Base-by-base conservation (phyloP, 1,284 basidiomycete genomes). In the Tremellales sp. region DNA sequence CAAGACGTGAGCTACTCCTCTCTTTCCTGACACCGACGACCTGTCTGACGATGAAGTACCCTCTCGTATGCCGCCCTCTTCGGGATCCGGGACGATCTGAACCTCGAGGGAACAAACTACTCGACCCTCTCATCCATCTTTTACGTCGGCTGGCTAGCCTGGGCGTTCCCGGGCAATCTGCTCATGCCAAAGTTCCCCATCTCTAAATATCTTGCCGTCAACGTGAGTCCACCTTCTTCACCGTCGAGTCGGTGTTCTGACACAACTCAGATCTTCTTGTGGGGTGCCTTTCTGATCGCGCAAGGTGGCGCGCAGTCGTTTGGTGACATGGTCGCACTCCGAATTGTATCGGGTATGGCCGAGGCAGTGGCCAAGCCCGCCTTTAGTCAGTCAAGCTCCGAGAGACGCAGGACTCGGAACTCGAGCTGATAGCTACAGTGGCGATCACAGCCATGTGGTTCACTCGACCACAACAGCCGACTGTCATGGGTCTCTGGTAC, bases 241-340 rank as follows among this genome's bases (percentile, higher is more conserved):
- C n/a, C n/a, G n/a, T n/a, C n/a, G n/a, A n/a, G 23, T n/a, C 13
- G 15, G 19, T 36, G 15, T 24, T 12, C 40, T 46, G n/a, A 39
- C 25, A 62, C n/a, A n/a, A n/a, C n/a, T n/a, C n/a, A n/a, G n/a
- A 77, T 78, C 53, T 72, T 75, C 52, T 47, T 77, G 6, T 77
- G 76, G 76, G 76, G 76, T 19, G 62, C 69, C 10, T 69, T 77
- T 46, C 68, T 77, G 36, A 77, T 77, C 74, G 68, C 65, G 6
- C 75, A 77, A 58, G 75, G 75, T 4, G 72, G 61, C 3, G 59
- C 65, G 11, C 55, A 70, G 23, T 66, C 68, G 25, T 77, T 76
- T 51, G 64, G 59, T 2, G 72, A 67, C 37, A 62, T 77, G 45
- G 64, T 73, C 7, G 65, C 68, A 6, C 60, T 78, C 22, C 70